A percentile compares a stretch with the other conserved stretches of the same genome.
These are phyloP conservation scores for Aspergillus thermomutatus DNA, from an alignment of 2,329 filamentous ascomycete genomes.

Conservation along the genomic window DNA sequence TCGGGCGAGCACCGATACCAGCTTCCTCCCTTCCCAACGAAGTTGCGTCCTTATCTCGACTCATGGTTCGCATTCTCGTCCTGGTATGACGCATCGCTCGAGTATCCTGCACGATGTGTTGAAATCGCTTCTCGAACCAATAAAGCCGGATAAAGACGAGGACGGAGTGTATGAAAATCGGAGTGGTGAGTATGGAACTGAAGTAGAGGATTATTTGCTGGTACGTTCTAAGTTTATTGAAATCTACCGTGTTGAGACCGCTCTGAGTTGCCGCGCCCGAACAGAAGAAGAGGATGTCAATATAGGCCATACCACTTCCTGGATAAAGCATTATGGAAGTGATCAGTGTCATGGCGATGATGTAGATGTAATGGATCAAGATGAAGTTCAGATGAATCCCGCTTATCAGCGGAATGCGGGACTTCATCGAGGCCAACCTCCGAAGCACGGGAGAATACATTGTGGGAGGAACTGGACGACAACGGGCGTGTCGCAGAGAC, in stretches of 20 bases:
- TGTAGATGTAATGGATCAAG: conserved; percentile 63
- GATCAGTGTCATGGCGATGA: conserved; percentile 69
- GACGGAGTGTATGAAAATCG: conserved; percentile 77
- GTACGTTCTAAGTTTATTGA: conserved; percentile 66
- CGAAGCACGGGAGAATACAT: conserved; percentile 30
- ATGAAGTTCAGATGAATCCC: conserved; percentile 45
- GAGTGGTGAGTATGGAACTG: conserved; percentile 70
- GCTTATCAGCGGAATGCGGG: conserved; percentile 36
- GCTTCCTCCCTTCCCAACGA: conserved; percentile 32
- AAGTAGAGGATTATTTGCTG: conserved; percentile 72
- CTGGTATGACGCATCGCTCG: conserved; percentile 62
- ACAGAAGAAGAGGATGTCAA: conserved; percentile 87
- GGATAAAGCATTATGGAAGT: conserved; percentile 75
- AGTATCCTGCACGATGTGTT: conserved; percentile 74
- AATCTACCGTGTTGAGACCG: conserved; percentile 74
- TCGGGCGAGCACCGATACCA: conserved; percentile 36
- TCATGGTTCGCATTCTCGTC: conserved; percentile 56
- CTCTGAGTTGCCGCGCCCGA: conserved; percentile 85
- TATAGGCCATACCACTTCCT: conserved; percentile 64
- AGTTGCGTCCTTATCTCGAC: conserved; percentile 42
- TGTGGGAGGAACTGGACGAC: conserved; percentile 9
- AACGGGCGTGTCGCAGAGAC: neutral
- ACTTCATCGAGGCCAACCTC: conserved; percentile 22
- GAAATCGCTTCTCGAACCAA: conserved; percentile 97
- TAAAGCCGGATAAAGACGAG: conserved; percentile 92